phyloP scores from a whole-genome alignment of 2,329 filamentous ascomycete genomes.

The Tolypocladium pustulatum region DNA sequence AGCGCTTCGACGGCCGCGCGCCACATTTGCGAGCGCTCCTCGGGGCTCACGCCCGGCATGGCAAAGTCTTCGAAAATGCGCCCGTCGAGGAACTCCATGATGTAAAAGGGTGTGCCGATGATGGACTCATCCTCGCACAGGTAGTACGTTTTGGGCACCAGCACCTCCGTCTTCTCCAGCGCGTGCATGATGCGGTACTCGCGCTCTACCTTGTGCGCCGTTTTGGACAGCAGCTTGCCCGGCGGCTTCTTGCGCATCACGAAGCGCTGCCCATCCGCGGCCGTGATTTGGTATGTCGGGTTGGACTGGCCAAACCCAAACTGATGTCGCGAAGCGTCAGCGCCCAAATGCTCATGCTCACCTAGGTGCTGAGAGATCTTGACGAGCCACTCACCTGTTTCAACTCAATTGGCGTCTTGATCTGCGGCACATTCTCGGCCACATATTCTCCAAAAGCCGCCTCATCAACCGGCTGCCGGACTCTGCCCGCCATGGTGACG shows the following conservation, averaged over 20 bases:
- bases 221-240: slow-evolving; percentile 84
- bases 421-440: slow-evolving; percentile 64
- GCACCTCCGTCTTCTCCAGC: slow-evolving; percentile 66
- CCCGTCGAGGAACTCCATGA: slow-evolving; percentile 93
- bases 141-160: slow-evolving; percentile 72
- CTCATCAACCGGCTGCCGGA: slow-evolving; percentile 86
- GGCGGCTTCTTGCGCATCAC: slow-evolving; percentile 97
- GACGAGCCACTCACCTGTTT: slow-evolving; percentile 59
- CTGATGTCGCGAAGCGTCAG: slow-evolving; percentile 30
- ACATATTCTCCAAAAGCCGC: slow-evolving; percentile 72
- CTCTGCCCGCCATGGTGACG: slow-evolving; percentile 64
- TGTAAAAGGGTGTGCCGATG: slow-evolving; percentile 87
- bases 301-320: slow-evolving; percentile 98
- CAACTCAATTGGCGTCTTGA: slow-evolving; percentile 72
- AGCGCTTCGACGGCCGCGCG: slow-evolving; percentile 72
- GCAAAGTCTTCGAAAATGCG: slow-evolving; percentile 85
- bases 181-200: slow-evolving; percentile 88
- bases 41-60: slow-evolving; percentile 60
- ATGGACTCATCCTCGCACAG: slow-evolving; percentile 75
- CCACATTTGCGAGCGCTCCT: slow-evolving; percentile 74
- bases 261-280: slow-evolving; percentile 57
- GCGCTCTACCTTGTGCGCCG: slow-evolving; percentile 91
- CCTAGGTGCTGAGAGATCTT: neutral
- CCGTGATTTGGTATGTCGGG: slow-evolving; percentile 86
- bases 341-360: neutral